Evolutionary conservation across 768 basidiomycete species (phyloP).

Genomic region (Mycena filopes): DNA sequence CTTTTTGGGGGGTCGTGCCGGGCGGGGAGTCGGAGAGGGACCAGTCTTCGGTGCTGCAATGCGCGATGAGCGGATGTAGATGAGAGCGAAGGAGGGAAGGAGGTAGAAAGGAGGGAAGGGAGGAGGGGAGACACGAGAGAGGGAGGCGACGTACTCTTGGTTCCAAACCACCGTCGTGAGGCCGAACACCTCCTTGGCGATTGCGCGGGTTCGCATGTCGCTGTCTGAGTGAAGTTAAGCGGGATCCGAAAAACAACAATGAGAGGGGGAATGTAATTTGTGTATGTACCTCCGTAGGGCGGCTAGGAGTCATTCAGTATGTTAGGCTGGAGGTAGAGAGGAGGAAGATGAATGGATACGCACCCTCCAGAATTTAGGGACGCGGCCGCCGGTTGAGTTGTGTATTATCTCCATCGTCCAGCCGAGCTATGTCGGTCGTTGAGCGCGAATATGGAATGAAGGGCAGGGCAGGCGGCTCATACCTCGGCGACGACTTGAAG

Average conservation of each 20-base stretch:
- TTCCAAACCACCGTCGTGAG: constrained; percentile 90
- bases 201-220: constrained; percentile 84
- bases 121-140: no score
- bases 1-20: constrained; percentile 56
- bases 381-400: constrained; percentile 64
- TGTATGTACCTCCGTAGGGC: constrained; percentile 17
- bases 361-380: constrained; percentile 80
- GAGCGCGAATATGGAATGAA: no score
- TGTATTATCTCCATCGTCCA: constrained; percentile 70
- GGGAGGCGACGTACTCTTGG: constrained; percentile 81
- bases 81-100: constrained; percentile 32
- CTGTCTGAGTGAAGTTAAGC: constrained; percentile 47
- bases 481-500: constrained; percentile 50
- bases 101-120: no score
- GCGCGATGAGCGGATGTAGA: neutral
- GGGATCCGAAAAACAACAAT: neutral
- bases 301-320: constrained; percentile 49
- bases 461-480: no score
- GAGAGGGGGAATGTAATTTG: no score
- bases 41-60: constrained; percentile 82
- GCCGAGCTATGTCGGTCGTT: constrained; percentile 55
- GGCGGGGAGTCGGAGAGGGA: constrained; percentile 54
- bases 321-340: neutral
- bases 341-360: neutral
- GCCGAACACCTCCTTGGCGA: constrained; percentile 86